Base-by-base conservation (phyloP, 176 grass and related monocot genomes). In the Carex scoparia region DNA sequence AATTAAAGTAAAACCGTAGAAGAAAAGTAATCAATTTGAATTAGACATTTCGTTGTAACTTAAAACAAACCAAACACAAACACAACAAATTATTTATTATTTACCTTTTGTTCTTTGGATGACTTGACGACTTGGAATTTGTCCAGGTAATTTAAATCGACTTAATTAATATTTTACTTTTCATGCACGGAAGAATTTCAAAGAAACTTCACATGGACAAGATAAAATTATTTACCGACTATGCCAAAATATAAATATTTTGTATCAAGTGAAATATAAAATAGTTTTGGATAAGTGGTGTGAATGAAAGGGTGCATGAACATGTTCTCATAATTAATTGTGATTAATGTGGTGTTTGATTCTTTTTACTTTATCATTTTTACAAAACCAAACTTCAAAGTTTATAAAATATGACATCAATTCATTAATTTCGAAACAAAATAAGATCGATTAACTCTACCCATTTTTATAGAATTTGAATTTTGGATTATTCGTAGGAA, bases 1-100 rank as follows among this genome's bases (percentile, higher is more conserved):
- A 31, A 76, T 28, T 76, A 31, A 76, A 76, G 23, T 76, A 76
- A 53, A 76, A 55, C 72, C 72, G 72, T 32, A 23, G 72, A 76
- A 55, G 72, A 76, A 76, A 76, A 76, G 48, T 76, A 76, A 55
- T 54, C 46, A 53, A 76, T 23, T 51, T 76, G 19, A 54, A 0
- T 53, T 54, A 8, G 71, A 53, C 1, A 54, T 54, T 76, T 76
- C 71, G 4, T 54, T 76, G 19, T 15, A 76, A 74, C 42, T 54
- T 76, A 8, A 76, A 76, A 53, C 42, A 53, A 74, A 49, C n/a
- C 44, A 53, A 51, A 44, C 1, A 46, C 44, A 53, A 51, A 44
- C 1, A 46, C 69, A 27, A 23, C 9, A 48, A 49, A 51, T 12
- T 73, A 3, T 72, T 72, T 46, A 7, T 23, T 72, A 0, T 19